Evolutionary conservation across 176 grass and related monocot species (phyloP).

Genomic region (Ensete glaucum): DNA sequence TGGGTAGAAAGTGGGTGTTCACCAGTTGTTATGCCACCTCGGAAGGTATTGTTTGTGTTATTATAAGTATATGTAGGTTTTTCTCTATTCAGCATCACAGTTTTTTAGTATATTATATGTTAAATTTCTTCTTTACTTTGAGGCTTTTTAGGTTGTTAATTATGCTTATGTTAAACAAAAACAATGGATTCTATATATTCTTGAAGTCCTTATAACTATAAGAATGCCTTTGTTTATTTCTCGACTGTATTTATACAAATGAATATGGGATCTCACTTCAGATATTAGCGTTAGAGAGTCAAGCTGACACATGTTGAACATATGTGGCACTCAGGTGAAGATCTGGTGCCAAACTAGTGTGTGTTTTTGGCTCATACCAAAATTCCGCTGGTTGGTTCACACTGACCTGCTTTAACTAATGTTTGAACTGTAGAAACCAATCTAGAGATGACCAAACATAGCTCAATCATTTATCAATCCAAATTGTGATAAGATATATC

Average conservation of each 20-base stretch:
- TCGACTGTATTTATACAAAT: background rate
- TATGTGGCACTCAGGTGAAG: too few species aligned
- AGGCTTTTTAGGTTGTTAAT: background rate
- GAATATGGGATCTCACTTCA: background rate
- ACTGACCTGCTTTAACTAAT: too few species aligned
- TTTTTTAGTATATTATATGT: too few species aligned
- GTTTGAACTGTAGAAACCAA: too few species aligned
- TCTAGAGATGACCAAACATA: too few species aligned
- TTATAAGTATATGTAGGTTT: background rate
- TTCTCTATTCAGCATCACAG: too few species aligned
- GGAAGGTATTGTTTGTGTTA: slow-evolving; percentile 37
- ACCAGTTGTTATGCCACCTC: slow-evolving; percentile 24
- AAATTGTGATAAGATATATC: too few species aligned
- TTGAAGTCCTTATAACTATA: background rate
- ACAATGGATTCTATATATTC: background rate
- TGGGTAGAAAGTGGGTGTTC: slow-evolving; percentile 90
- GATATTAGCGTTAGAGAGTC: background rate
- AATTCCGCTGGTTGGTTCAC: too few species aligned
- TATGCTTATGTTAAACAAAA: background rate
- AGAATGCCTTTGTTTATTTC: background rate
- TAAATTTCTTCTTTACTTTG: too few species aligned
- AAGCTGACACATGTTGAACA: background rate
- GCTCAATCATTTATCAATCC: too few species aligned
- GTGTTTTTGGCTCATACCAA: too few species aligned
- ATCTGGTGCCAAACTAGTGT: too few species aligned